Evolutionary conservation across 352 stramenopile species (phyloP).

Genomic region (Phytophthora macrochlamydospora): DNA sequence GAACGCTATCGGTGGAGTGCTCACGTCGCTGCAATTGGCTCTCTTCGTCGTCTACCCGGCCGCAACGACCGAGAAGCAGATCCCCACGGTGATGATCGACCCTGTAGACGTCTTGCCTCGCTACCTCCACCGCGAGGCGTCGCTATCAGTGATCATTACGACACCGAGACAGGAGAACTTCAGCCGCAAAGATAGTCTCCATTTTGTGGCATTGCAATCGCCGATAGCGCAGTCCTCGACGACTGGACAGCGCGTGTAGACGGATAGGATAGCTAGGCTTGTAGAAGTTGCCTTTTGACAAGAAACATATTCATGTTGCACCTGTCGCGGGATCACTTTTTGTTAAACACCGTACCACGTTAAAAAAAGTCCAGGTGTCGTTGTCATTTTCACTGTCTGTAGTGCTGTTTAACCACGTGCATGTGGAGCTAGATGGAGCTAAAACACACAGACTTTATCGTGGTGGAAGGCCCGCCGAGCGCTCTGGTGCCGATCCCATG

Average conservation of each 20-base stretch:
- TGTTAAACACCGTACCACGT: no score
- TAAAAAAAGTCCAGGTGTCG: no score
- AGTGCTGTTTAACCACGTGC: no score
- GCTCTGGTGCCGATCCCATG: no score
- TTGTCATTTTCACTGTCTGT: no score
- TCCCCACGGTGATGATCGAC: slow-evolving; percentile 10
- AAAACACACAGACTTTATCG: no score
- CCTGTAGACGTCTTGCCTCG: background rate
- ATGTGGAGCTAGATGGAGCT: no score
- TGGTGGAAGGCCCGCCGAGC: no score
- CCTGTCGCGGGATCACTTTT: no score
- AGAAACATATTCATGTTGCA: no score
- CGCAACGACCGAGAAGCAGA: slow-evolving; percentile 24
- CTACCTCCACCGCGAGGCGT: slow-evolving; percentile 2
- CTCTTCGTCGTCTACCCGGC: slow-evolving; percentile 49
- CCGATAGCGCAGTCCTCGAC: slow-evolving; percentile 2
- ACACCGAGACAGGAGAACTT: background rate
- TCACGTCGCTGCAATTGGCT: slow-evolving; percentile 37
- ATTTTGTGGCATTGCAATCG: slow-evolving; percentile 12
- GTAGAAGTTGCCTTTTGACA: background rate
- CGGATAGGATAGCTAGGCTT: background rate
- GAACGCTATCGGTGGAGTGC: slow-evolving; percentile 28
- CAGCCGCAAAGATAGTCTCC: background rate
- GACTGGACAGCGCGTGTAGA: background rate
- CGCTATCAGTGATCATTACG: slow-evolving; percentile 5